Evolutionary conservation across 169 alveolate genomes (phyloP).

Genomic region (Plasmodium falciparum): DNA sequence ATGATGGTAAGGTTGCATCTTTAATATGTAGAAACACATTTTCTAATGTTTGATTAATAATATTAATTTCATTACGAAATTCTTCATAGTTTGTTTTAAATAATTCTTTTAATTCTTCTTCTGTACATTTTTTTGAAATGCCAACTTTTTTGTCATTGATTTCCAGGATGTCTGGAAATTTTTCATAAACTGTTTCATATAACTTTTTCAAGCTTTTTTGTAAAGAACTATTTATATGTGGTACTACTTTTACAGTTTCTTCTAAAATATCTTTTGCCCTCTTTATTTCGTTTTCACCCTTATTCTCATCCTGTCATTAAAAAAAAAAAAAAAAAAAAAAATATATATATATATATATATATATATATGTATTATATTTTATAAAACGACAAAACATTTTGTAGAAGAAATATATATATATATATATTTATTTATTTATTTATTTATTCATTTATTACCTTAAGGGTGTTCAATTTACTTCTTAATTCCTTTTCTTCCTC

Average conservation of each 20-base stretch:
- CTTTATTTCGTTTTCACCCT: background rate
- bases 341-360: background rate
- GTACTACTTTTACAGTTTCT: slow-evolving; percentile 49
- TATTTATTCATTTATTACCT: slow-evolving; percentile 22
- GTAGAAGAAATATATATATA: background rate
- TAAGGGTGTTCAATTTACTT: slow-evolving; percentile 6
- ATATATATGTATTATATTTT: background rate
- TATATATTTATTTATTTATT: background rate
- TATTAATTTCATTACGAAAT: slow-evolving; percentile 35
- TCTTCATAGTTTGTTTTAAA: slow-evolving; percentile 32
- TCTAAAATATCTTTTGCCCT: slow-evolving; percentile 43
- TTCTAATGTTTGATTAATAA: slow-evolving; percentile 28
- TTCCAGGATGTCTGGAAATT: slow-evolving; percentile 18
- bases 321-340: background rate
- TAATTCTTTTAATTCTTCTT: slow-evolving; percentile 29
- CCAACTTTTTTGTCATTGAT: slow-evolving; percentile 13
- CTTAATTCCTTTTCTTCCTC: slow-evolving; percentile 43
- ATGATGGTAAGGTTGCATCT: slow-evolving; percentile 20
- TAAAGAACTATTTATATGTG: slow-evolving; percentile 35
- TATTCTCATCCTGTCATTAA: slow-evolving; percentile 13
- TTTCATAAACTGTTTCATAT: slow-evolving; percentile 11
- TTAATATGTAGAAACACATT: slow-evolving; percentile 34
- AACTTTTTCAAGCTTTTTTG: slow-evolving; percentile 30
- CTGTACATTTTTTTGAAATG: slow-evolving; percentile 14
- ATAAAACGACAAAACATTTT: background rate